A percentile compares a stretch with the other conserved stretches of the same genome.
Conservation (phyloP, 176 grass and related monocot genomes). For the Carex cristatella region DNA sequence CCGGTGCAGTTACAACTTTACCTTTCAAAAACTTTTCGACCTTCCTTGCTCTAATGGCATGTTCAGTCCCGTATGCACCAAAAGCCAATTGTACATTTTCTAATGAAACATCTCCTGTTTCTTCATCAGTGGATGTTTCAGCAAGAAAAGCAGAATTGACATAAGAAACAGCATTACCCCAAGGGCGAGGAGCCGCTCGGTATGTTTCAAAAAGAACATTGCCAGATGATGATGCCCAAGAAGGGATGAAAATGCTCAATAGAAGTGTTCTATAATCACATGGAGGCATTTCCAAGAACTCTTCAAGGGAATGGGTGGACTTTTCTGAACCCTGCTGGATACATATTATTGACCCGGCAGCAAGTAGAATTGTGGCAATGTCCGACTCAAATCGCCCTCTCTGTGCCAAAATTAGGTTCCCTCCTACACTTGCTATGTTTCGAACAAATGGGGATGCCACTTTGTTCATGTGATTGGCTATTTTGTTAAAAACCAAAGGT, state of each 20-base stretch:
- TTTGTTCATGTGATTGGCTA: slow-evolving; percentile 72
- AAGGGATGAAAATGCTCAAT: slow-evolving; percentile 57
- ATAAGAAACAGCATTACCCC: slow-evolving; percentile 75
- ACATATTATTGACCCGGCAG: slow-evolving; percentile 37
- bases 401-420: slow-evolving; percentile 70
- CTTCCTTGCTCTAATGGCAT: slow-evolving; percentile 65
- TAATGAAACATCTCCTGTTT: slow-evolving; percentile 24
- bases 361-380: slow-evolving; percentile 70
- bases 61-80: slow-evolving; percentile 63
- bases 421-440: slow-evolving; percentile 70
- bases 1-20: slow-evolving; percentile 33
- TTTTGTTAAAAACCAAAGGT: slow-evolving; percentile 42
- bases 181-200: slow-evolving; percentile 47
- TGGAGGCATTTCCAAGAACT: slow-evolving; percentile 48
- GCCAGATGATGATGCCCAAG: slow-evolving; percentile 18
- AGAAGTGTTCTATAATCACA: slow-evolving; percentile 37
- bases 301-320: slow-evolving; percentile 43
- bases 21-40: slow-evolving; percentile 54
- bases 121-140: slow-evolving; percentile 24
- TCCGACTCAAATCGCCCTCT: slow-evolving; percentile 54
- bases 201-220: slow-evolving; percentile 57
- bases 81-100: slow-evolving; percentile 49
- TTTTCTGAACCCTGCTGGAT: slow-evolving; percentile 36
- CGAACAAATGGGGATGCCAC: slow-evolving; percentile 61
- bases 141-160: slow-evolving; percentile 54